Evolutionary conservation across 73 alveolate genomes (phyloP).

Genomic region (Stentor coeruleus): DNA sequence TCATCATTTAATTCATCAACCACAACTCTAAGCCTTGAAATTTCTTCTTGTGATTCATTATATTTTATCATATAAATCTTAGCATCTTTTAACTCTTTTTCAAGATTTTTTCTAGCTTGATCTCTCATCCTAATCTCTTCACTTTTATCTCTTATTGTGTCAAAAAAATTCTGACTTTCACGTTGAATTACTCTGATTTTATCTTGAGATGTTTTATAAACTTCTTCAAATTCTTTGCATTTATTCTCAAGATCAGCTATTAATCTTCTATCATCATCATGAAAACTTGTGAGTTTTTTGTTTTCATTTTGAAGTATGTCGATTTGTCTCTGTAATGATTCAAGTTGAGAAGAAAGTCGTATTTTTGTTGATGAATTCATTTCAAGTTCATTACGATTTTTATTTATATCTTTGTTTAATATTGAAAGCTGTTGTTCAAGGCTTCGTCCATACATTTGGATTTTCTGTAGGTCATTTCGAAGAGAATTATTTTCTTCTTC

Average conservation of each 20-base stretch:
- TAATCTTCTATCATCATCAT: slow-evolving; percentile 22
- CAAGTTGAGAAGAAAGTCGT: not conserved
- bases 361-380: too few relatives aligned
- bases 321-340: slow-evolving; percentile 14
- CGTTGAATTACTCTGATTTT: slow-evolving; percentile 33
- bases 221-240: slow-evolving; percentile 29
- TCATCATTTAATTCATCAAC: not conserved
- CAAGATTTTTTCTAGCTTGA: not conserved
- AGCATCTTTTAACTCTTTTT: not conserved
- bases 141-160: slow-evolving; percentile 29
- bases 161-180: slow-evolving; percentile 35
- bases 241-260: slow-evolving; percentile 33
- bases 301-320: slow-evolving; percentile 24
- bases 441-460: not conserved
- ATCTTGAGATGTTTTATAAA: slow-evolving; percentile 32
- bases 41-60: not conserved
- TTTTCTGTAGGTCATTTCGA: not conserved
- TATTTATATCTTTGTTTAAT: not conserved
- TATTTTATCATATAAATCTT: not conserved
- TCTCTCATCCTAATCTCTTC: slow-evolving; percentile 21
- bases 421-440: not conserved
- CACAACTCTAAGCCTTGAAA: not conserved
- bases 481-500: not conserved
- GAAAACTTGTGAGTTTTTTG: slow-evolving; percentile 24
- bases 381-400: not conserved